phyloP scores from a whole-genome alignment of 2,329 filamentous ascomycete species.

The Ophiostoma ulmi region DNA sequence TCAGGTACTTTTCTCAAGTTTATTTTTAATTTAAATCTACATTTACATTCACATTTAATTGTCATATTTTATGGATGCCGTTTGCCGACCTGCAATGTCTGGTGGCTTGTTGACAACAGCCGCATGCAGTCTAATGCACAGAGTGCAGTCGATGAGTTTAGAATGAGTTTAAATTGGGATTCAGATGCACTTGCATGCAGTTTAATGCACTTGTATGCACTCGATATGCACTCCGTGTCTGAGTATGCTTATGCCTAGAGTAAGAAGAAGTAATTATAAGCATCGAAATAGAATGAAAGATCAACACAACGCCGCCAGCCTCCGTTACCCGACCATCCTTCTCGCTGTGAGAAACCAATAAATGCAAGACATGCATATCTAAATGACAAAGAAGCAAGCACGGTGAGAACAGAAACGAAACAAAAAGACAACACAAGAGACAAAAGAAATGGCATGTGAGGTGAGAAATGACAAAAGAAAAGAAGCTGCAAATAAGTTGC shows the following conservation, averaged over 20 bases:
- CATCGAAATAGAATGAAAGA: background rate
- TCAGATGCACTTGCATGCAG: too few species aligned
- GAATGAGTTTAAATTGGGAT: background rate
- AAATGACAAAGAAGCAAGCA: constrained; percentile 8
- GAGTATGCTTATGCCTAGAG: background rate
- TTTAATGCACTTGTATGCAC: background rate
- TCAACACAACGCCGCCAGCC: constrained; percentile 6
- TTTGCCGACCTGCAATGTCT: background rate
- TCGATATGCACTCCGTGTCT: background rate
- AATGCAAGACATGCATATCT: background rate
- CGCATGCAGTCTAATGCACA: constrained; percentile 4
- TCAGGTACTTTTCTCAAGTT: too few species aligned
- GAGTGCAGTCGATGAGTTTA: background rate
- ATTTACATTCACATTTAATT: too few species aligned
- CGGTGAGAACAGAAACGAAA: background rate
- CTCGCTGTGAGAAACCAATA: constrained; percentile 12
- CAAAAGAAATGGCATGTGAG: background rate
- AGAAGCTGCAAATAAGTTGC: background rate
- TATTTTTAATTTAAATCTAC: too few species aligned
- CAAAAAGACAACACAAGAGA: background rate
- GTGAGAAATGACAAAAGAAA: background rate
- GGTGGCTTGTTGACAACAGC: background rate
- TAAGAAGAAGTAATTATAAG: background rate
- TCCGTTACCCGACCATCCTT: background rate
- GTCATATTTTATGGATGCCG: background rate